Base-by-base conservation (phyloP, 2,329 filamentous ascomycete species). In the Scytalidium lignicola region DNA sequence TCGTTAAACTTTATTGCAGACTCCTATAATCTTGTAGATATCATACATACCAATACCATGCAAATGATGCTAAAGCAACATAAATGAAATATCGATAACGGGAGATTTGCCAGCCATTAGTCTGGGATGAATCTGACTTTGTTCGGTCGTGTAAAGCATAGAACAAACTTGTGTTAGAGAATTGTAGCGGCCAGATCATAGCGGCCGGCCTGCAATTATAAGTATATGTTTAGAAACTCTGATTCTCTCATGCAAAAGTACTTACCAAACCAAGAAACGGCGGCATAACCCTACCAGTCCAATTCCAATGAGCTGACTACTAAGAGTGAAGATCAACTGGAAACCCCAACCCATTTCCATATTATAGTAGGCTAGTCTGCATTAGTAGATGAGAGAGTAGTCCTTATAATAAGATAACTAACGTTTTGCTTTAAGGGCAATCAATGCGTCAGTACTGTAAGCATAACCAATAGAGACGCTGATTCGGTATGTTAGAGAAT, bases 391-490 rank as follows among this genome's bases (percentile, higher is more conserved):
- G 3, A 8, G 6, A 20, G 28, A 20, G n/a, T 20, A 29, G 8
- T 21, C 10, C 7, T 18, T 9, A 10, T 13, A 19, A 10, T 2
- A 19, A 9, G 23, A 21, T 2, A 20, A 48, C 48, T 29, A 22
- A 51, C 54, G 48, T 40, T 58, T 58, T 18, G 51, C 55, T 17
- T 80, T 69, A 65, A 88, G 83, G 0, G 85, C 85, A 3, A 88
- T 71, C 43, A 90, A 78, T 41, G 88, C 83, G 56, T 89, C 85
- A 1, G 85, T 89, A 1, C 84, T 83, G 57, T 90, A 90, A 2
- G 64, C 71, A 79, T 55, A 58, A 22, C 51, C 32, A 18, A 55
- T 55, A 4, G 51, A 54, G 1, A 58, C 55, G 26, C 51, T 56
- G 69, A 74, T 75, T 13, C 8, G n/a, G 15, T 37, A 17, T 10